A percentile compares a stretch with the other conserved stretches of the same genome.
These are phyloP conservation scores for Ophiostoma pallidulum DNA, from an alignment of 2,329 filamentous ascomycete species.

Conservation along the genomic window DNA sequence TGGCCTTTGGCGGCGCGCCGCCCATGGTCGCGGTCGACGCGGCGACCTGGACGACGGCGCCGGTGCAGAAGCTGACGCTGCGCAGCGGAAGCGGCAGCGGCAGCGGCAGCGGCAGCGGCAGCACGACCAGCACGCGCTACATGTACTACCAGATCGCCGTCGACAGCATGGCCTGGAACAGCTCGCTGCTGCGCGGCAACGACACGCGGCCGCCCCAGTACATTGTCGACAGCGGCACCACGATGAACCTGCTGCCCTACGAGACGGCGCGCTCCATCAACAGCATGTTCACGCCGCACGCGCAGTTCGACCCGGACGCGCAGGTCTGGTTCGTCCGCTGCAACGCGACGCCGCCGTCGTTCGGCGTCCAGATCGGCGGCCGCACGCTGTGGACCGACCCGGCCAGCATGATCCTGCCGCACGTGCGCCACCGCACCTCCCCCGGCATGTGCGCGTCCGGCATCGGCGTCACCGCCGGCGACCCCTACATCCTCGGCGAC, in stretches of 20 bases:
- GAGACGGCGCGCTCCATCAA: slow-evolving; percentile 24
- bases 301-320: slow-evolving; percentile 14
- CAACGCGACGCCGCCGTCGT: slow-evolving; percentile 21
- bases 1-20: slow-evolving; percentile 26
- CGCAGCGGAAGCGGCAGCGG: too few relatives aligned
- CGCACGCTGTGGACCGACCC: slow-evolving; percentile 23
- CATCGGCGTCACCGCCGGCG: slow-evolving; percentile 12
- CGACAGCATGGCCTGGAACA: slow-evolving; percentile 19
- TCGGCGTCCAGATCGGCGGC: slow-evolving; percentile 24
- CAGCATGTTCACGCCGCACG: slow-evolving; percentile 21
- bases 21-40: slow-evolving; percentile 19
- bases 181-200: slow-evolving; percentile 7
- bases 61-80: slow-evolving; percentile 19
- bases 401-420: slow-evolving; percentile 25
- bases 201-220: slow-evolving; percentile 15
- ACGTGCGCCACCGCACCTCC: slow-evolving; percentile 17
- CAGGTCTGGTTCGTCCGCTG: slow-evolving; percentile 21
- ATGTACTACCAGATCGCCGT: slow-evolving; percentile 23
- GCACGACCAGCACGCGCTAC: slow-evolving; percentile 21
- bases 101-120: too few relatives aligned
- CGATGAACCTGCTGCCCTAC: slow-evolving; percentile 23
- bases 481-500: slow-evolving; percentile 20
- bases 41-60: slow-evolving; percentile 21
- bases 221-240: slow-evolving; percentile 27
- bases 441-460: slow-evolving; percentile 22